A percentile compares a stretch with the other conserved stretches of the same genome.
phyloP scores from a whole-genome alignment of 2,329 filamentous ascomycete genomes.

The Exophiala sp. region DNA sequence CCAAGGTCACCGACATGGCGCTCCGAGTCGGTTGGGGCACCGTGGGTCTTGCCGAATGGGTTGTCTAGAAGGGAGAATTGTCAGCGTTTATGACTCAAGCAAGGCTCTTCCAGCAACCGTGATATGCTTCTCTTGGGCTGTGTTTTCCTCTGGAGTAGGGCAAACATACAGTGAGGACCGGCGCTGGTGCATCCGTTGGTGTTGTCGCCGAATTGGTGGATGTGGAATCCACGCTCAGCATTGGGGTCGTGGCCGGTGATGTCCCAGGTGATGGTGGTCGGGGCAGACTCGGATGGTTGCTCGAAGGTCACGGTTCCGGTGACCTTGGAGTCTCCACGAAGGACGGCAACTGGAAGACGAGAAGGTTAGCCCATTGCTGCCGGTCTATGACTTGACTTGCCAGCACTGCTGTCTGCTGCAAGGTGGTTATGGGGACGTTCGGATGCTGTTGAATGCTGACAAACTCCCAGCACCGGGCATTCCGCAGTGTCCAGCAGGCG shows the following conservation, averaged over 20 bases:
- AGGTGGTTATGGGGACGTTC: no score
- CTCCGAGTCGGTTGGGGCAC: slow-evolving; percentile 70
- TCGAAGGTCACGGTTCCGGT: slow-evolving; percentile 90
- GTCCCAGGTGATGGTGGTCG: slow-evolving; percentile 86
- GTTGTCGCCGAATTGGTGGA: slow-evolving; percentile 99
- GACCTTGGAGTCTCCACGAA: slow-evolving; percentile 97
- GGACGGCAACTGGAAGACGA: slow-evolving; percentile 67
- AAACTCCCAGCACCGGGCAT: neutral
- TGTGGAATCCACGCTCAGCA: slow-evolving; percentile 95
- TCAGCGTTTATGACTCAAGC: neutral
- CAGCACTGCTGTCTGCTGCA: neutral
- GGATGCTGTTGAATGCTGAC: slow-evolving; percentile 19
- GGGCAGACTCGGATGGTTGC: slow-evolving; percentile 73
- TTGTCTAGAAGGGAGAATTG: slow-evolving; percentile 61
- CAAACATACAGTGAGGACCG: slow-evolving; percentile 82
- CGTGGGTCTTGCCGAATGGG: slow-evolving; percentile 87
- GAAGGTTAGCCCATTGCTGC: slow-evolving; percentile 25
- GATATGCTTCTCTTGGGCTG: no score
- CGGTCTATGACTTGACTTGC: no score
- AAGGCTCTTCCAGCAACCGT: no score
- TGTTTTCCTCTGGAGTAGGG: neutral
- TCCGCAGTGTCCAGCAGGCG: neutral
- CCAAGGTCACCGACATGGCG: slow-evolving; percentile 97
- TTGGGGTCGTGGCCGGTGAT: slow-evolving; percentile 89
- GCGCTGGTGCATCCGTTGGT: slow-evolving; percentile 99